Evolutionary conservation across 2,329 filamentous ascomycete genomes (phyloP).

Genomic region (Salinomyces thailandicus): DNA sequence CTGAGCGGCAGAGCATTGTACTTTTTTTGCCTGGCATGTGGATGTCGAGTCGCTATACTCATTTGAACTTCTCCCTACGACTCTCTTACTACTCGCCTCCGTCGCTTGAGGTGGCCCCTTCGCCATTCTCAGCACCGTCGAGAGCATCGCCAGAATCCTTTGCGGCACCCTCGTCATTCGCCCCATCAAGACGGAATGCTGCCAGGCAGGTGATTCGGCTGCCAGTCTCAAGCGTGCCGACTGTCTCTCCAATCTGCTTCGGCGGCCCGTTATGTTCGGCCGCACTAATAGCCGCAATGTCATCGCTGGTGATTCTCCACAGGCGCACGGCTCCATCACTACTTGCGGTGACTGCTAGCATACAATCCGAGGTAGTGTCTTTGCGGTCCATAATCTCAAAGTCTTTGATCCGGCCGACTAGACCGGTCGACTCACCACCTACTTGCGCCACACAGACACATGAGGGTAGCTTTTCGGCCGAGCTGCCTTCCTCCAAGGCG

Average conservation of each 20-base stretch:
- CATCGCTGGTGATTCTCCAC: conserved; percentile 43
- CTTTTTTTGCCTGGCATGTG: too few relatives aligned
- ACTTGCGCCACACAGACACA: conserved; percentile 57
- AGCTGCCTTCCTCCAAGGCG: conserved; percentile 33
- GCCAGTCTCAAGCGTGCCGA: conserved; percentile 73
- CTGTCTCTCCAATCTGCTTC: conserved; percentile 50
- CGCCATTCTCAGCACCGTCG: not conserved
- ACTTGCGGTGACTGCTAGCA: conserved; percentile 60
- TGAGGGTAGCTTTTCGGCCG: conserved; percentile 19
- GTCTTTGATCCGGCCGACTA: conserved; percentile 73
- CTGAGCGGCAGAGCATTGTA: too few relatives aligned
- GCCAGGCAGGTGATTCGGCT: conserved; percentile 83
- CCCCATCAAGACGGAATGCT: conserved; percentile 63
- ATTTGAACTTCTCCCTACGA: too few relatives aligned
- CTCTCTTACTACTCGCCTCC: too few relatives aligned
- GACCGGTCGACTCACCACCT: conserved; percentile 54
- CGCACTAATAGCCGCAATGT: not conserved
- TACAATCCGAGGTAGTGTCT: conserved; percentile 29
- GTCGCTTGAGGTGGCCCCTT: not conserved
- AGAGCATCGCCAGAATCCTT: conserved; percentile 5
- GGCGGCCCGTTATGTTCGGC: not conserved
- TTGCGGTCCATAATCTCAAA: conserved; percentile 55
- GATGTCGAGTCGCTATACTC: too few relatives aligned
- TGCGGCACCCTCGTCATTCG: conserved; percentile 11
- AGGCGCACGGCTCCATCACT: conserved; percentile 79